Evolutionary conservation across 352 stramenopile genomes (phyloP).

Genomic region (Lagenidium giganteum): DNA sequence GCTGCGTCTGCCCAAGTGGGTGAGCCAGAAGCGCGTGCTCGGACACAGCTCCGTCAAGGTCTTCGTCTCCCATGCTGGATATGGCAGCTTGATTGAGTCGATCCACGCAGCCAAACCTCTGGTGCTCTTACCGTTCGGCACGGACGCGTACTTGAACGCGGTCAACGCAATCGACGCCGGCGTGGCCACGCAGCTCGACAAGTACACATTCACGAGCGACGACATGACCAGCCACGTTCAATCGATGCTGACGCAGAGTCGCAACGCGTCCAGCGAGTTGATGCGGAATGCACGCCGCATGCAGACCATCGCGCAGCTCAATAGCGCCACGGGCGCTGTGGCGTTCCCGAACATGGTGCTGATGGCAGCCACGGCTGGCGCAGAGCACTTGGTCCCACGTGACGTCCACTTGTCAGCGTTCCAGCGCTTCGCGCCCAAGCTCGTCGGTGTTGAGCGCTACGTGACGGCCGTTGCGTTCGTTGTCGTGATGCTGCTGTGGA

Average conservation of each 20-base stretch:
- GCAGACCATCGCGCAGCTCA: conserved; percentile 19
- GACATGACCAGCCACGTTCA: conserved; percentile 17
- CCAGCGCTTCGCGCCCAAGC: conserved; percentile 13
- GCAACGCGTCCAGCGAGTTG: no score
- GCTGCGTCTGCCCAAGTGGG: conserved; percentile 15
- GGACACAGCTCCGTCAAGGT: conserved; percentile 20
- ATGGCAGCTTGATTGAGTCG: conserved; percentile 16
- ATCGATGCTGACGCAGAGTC: no score
- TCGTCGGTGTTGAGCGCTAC: no score
- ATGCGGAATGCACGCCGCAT: no score
- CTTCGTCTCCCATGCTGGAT: conserved; percentile 15
- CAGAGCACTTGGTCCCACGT: conserved; percentile 16
- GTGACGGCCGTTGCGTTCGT: no score
- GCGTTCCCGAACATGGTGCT: conserved; percentile 15
- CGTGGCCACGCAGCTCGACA: conserved; percentile 17
- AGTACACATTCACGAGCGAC: conserved; percentile 20
- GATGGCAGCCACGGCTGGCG: conserved; percentile 14
- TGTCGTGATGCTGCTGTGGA: no score
- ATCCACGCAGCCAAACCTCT: conserved; percentile 17
- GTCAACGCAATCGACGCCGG: conserved; percentile 12
- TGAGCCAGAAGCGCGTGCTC: conserved; percentile 13
- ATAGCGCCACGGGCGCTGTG: conserved; percentile 12
- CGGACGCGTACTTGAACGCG: conserved; percentile 20
- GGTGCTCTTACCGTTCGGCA: conserved; percentile 17
- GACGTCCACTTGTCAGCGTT: conserved; percentile 15